Conservation (phyloP, 1,284 basidiomycete species). For the Sanghuangporus weigelae region DNA sequence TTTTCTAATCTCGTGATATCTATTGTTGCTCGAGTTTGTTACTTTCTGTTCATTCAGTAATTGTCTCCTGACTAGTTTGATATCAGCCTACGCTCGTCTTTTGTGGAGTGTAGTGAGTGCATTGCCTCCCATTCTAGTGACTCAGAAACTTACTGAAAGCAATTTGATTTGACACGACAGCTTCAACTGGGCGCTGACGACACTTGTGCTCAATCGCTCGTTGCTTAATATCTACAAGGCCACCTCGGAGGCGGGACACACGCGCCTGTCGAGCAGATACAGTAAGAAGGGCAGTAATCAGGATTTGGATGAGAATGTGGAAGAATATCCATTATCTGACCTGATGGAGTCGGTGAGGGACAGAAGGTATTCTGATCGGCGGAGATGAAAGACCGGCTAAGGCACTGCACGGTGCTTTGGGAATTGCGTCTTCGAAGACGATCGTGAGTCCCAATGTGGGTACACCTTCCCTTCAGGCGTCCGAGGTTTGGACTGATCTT, state of each 20-base stretch:
- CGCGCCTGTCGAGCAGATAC: not conserved
- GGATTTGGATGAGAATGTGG: not conserved
- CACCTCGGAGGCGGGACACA: not conserved
- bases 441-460: too few relatives aligned
- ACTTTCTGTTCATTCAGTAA: not conserved
- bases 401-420: too few relatives aligned
- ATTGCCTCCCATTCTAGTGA: not conserved
- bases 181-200: slow-evolving; percentile 17
- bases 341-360: not conserved
- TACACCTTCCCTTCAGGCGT: too few relatives aligned
- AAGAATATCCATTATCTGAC: not conserved
- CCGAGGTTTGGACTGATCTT: too few relatives aligned
- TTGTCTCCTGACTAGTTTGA: not conserved
- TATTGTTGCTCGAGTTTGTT: slow-evolving; percentile 5
- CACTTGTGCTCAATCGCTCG: slow-evolving; percentile 15
- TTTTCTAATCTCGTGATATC: slow-evolving; percentile 9
- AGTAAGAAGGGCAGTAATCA: not conserved
- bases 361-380: not conserved
- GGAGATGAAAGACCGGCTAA: too few relatives aligned
- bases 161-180: not conserved
- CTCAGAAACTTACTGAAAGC: not conserved
- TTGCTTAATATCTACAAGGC: slow-evolving; percentile 15
- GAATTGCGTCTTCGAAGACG: too few relatives aligned
- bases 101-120: not conserved
- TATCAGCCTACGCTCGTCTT: not conserved